Evolutionary conservation across 345 rosid species (phyloP).

Genomic region (Pelargonium nanum): DNA sequence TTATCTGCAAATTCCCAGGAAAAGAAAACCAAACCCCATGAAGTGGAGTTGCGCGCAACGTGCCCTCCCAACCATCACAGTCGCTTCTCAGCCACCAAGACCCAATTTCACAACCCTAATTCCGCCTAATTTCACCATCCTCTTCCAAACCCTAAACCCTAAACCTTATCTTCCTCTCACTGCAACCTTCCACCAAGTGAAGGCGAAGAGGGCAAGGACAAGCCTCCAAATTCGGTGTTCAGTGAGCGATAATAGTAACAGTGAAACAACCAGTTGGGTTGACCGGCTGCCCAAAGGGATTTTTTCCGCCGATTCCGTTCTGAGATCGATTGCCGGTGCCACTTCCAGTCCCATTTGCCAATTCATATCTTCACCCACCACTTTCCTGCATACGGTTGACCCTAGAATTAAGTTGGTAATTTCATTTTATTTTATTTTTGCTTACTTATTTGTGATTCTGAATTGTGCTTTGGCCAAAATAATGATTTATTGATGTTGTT

Average conservation of each 20-base stretch:
- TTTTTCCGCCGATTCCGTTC: slow-evolving; percentile 61
- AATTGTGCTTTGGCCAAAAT: neutral
- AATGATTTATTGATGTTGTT: neutral
- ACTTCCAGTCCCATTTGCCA: slow-evolving; percentile 86
- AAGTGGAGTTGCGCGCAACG: slow-evolving; percentile 30
- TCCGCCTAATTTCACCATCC: neutral
- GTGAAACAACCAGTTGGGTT: slow-evolving; percentile 35
- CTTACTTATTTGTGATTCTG: neutral
- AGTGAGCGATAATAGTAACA: slow-evolving; percentile 14
- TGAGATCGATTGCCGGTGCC: slow-evolving; percentile 59
- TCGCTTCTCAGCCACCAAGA: slow-evolving; percentile 8
- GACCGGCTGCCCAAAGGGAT: slow-evolving; percentile 49
- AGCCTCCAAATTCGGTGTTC: slow-evolving; percentile 28
- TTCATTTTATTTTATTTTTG: neutral
- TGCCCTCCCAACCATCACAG: slow-evolving; percentile 20
- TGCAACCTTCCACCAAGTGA: slow-evolving; percentile 6
- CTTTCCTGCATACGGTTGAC: slow-evolving; percentile 77
- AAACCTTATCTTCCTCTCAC: slow-evolving; percentile 10
- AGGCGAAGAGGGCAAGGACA: no score
- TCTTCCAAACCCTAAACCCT: slow-evolving; percentile 13
- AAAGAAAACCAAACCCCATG: slow-evolving; percentile 26
- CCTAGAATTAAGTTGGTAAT: slow-evolving; percentile 77
- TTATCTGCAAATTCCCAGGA: no score
- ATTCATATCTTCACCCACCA: slow-evolving; percentile 69
- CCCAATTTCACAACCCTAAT: slow-evolving; percentile 18